Base-by-base conservation (phyloP, 2,329 filamentous ascomycete species). In the Aureobasidium sp. region DNA sequence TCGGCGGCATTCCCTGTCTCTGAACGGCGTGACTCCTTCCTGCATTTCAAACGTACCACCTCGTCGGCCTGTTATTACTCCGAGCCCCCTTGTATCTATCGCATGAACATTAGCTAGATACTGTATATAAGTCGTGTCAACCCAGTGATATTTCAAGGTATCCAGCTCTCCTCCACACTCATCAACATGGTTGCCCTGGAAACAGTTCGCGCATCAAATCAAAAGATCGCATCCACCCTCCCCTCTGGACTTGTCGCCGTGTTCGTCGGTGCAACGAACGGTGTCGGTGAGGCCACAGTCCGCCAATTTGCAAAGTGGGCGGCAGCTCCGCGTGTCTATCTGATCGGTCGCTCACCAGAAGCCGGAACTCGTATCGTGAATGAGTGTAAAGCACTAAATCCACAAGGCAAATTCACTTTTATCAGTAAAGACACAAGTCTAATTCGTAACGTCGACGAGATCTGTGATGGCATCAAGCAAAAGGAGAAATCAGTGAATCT, bases 401-500 rank as follows among this genome's bases (percentile, higher is more conserved):
- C 79, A 0, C 71, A 75, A 13, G 79, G 77, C 7, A 67, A 73
- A 9, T 79, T 77, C 63, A 73, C 67, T n/a, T 83, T 82, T 68
- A 68, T 81, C 20, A 67, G 73, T 44, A 72, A 72, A n/a, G 79
- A 83, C 64, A 71, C 80, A 3, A 75, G 75, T 34, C 70, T 82
- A 41, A 67, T 84, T n/a, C 69, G 68, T 17, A 76, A 75, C 27
- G 80, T 83, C 2, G 80, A 83, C 65, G 70, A 75, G 7, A 75
- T 78, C 1, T 83, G 80, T 68, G 67, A 71, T 5, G 72, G 80
- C 48, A 81, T 85, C 64, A 72, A 71, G 62, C 67, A 68, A 23
- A 78, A 77, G 63, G 82, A 84, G 67, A 69, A 72, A 39, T 70
- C 71, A 12, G 72, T 85, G 60, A 84, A 84, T 66, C 64, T 85